Percentiles rank a stretch among this genome's conserved stretches.
These are phyloP conservation scores for Plasmopara muralis DNA, from an alignment of 352 stramenopile genomes.

Conservation along the genomic window DNA sequence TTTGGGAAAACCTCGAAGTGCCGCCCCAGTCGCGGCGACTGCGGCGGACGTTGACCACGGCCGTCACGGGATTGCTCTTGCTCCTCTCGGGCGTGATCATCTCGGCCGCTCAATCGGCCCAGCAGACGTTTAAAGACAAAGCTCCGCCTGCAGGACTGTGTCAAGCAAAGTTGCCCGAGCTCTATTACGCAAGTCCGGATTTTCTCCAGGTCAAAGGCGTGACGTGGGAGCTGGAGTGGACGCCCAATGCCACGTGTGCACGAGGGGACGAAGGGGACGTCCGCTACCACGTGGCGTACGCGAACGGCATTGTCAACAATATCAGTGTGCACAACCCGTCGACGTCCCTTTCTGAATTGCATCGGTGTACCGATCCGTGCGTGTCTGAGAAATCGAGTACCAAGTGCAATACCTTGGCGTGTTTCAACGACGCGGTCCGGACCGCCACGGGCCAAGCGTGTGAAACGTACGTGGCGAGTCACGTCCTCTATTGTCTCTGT, in stretches of 20 bases:
- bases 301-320: constrained; percentile 47
- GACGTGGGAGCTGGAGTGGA: constrained; percentile 50
- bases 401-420: constrained; percentile 57
- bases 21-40: constrained; percentile 52
- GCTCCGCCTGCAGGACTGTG: constrained; percentile 52
- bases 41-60: constrained; percentile 58
- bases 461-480: constrained; percentile 52
- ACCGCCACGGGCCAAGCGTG: constrained; percentile 34
- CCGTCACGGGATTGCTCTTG: constrained; percentile 66
- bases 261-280: constrained; percentile 15
- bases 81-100: constrained; percentile 71
- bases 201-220: constrained; percentile 18
- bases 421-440: constrained; percentile 41
- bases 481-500: constrained; percentile 72
- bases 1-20: constrained; percentile 84
- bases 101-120: constrained; percentile 63
- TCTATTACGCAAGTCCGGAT: constrained; percentile 51
- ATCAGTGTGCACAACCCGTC: constrained; percentile 8
- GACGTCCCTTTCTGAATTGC: constrained; percentile 8
- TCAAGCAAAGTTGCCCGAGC: constrained; percentile 38
- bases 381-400: constrained; percentile 44
- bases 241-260: constrained; percentile 42
- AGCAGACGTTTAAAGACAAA: constrained; percentile 64
- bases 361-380: constrained; percentile 52
- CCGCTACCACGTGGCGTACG: constrained; percentile 56